Percentiles rank a stretch among this genome's conserved stretches.
These are phyloP conservation scores for Pseudocercospora ulei DNA, from an alignment of 2,329 filamentous ascomycete species.

Conservation along the genomic window DNA sequence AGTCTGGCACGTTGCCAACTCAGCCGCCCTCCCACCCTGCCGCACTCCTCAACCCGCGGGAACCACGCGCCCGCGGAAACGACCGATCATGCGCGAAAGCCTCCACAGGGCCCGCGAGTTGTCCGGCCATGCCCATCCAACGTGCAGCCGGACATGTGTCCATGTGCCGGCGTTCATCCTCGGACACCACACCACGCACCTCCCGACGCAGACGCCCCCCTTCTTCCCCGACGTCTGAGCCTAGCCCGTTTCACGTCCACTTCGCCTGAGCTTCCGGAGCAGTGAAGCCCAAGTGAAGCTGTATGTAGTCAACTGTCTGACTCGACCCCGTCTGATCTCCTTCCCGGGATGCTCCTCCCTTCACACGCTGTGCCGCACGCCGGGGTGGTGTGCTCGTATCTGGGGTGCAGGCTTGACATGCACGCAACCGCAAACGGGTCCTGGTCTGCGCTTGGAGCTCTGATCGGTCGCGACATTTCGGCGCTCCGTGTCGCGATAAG, in stretches of 20 bases:
- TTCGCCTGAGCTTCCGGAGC: neutral
- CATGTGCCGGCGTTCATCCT: neutral
- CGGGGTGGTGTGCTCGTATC: conserved; percentile 3
- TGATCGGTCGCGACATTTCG: too few species aligned
- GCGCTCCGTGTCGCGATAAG: too few species aligned
- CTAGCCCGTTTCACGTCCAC: neutral
- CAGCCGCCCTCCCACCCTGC: neutral
- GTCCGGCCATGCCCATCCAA: neutral
- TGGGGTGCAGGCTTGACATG: conserved; percentile 7
- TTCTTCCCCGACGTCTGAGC: neutral
- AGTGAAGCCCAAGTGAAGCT: neutral
- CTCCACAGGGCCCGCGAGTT: neutral
- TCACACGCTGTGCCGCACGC: conserved; percentile 2
- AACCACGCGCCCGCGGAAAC: neutral
- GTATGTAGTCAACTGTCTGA: neutral
- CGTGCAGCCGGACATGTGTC: neutral
- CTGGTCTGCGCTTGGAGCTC: too few species aligned
- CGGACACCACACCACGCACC: neutral
- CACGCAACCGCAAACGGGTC: too few species aligned
- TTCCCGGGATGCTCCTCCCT: neutral
- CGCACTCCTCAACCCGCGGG: neutral
- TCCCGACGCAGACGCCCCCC: neutral
- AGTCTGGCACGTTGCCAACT: too few species aligned
- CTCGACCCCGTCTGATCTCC: conserved; percentile 5
- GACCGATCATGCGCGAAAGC: conserved; percentile 3